Percentiles rank a stretch among this genome's conserved stretches.
These are phyloP conservation scores for Rosa hybrid DNA, from an alignment of 331 rosid species.

Conservation along the genomic window DNA sequence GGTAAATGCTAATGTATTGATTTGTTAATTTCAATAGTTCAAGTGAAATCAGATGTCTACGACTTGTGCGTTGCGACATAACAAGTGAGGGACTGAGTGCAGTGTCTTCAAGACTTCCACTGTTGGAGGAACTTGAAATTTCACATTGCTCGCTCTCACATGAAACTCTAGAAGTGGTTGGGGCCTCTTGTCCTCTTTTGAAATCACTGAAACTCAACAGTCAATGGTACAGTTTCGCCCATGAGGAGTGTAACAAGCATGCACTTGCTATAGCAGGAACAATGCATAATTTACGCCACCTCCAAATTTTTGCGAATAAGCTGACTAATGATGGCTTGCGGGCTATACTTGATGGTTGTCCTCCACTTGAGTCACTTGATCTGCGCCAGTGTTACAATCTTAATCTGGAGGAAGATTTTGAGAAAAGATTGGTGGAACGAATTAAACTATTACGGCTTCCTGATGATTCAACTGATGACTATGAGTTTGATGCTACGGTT, in stretches of 20 bases:
- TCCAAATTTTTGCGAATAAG: slow-evolving; percentile 27
- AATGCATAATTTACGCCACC: slow-evolving; percentile 30
- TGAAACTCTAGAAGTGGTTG: slow-evolving; percentile 26
- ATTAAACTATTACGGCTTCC: slow-evolving; percentile 34
- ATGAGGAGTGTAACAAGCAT: slow-evolving; percentile 5
- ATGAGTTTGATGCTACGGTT: neutral
- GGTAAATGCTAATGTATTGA: too few relatives aligned
- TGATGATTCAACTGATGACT: slow-evolving; percentile 25
- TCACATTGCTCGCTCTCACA: neutral
- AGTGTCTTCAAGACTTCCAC: slow-evolving; percentile 29
- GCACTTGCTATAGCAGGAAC: slow-evolving; percentile 39
- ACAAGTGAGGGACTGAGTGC: slow-evolving; percentile 25
- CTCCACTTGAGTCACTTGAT: slow-evolving; percentile 45
- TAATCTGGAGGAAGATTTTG: slow-evolving; percentile 24
- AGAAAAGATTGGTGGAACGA: slow-evolving; percentile 14
- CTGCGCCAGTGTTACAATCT: slow-evolving; percentile 40
- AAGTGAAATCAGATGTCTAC: slow-evolving; percentile 45
- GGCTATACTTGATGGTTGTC: slow-evolving; percentile 49
- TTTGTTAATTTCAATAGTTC: neutral
- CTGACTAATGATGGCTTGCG: slow-evolving; percentile 37
- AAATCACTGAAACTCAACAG: neutral
- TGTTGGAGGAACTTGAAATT: slow-evolving; percentile 41
- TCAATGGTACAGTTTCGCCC: too few relatives aligned
- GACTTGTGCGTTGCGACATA: slow-evolving; percentile 26
- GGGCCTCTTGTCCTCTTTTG: slow-evolving; percentile 36